These are phyloP conservation scores for Lactifluus subvellereus DNA, from an alignment of 768 basidiomycete species.

Conservation along the genomic window DNA sequence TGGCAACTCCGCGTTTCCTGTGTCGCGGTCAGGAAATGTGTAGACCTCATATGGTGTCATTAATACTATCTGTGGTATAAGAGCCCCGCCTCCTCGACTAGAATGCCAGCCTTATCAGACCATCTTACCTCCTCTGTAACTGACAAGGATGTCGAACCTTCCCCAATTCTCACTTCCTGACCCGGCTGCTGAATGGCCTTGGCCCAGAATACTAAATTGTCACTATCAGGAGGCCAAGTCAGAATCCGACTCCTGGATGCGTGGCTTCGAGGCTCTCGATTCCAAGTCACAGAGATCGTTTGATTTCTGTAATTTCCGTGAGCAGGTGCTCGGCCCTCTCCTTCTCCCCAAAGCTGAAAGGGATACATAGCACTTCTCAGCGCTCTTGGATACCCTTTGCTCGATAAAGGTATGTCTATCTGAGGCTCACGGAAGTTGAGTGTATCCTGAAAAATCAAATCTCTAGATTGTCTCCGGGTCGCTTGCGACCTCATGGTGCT, in stretches of 20 bases:
- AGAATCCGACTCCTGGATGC: conserved; percentile 37
- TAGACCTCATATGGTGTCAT: too few species aligned
- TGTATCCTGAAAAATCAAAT: neutral
- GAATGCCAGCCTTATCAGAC: neutral
- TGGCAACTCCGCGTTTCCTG: neutral
- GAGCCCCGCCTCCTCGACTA: neutral
- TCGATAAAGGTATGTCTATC: conserved; percentile 31
- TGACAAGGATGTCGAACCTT: neutral
- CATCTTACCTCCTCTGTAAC: neutral
- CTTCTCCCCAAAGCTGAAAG: neutral
- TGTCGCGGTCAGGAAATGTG: too few species aligned
- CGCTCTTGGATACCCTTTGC: conserved; percentile 35
- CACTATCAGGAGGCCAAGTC: conserved; percentile 33
- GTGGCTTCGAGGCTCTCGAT: conserved; percentile 34
- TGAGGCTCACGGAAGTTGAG: neutral
- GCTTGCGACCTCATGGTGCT: conserved; percentile 48
- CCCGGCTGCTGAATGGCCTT: conserved; percentile 40
- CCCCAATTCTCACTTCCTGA: conserved; percentile 33
- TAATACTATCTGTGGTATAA: neutral
- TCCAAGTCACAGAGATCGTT: conserved; percentile 36
- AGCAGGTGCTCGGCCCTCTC: conserved; percentile 10
- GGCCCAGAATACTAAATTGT: conserved; percentile 37
- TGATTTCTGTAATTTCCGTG: conserved; percentile 39
- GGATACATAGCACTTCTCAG: conserved; percentile 35
- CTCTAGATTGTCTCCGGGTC: conserved; percentile 31